A percentile compares a stretch with the other conserved stretches of the same genome.
Evolutionary conservation across 345 rosid species (phyloP).

Genomic region (Boechera retrofracta): DNA sequence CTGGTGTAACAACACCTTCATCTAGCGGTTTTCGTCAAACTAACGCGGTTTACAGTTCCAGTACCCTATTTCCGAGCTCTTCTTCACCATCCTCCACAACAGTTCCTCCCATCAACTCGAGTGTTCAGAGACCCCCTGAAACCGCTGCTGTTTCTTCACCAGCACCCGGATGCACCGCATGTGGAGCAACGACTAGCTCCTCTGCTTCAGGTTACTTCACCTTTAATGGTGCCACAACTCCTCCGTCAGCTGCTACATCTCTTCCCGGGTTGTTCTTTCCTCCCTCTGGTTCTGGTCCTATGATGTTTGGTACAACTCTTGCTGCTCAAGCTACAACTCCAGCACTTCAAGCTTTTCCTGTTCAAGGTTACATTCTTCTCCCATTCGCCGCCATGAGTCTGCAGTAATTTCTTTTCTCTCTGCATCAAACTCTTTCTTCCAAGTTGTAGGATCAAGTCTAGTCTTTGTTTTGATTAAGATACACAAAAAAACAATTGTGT

Average conservation of each 20-base stretch:
- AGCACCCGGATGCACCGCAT: conserved; percentile 31
- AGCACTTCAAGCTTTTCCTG: conserved; percentile 12
- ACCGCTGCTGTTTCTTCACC: conserved; percentile 10
- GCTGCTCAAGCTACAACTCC: conserved; percentile 21
- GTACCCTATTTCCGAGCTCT: neutral
- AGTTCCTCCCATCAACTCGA: neutral
- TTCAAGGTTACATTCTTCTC: neutral
- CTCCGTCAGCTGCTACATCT: conserved; percentile 25
- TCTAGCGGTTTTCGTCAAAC: no score
- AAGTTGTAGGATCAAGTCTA: conserved; percentile 1
- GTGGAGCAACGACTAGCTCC: conserved; percentile 38
- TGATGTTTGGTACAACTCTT: conserved; percentile 5
- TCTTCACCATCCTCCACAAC: neutral
- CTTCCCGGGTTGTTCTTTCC: conserved; percentile 7
- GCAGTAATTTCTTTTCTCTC: conserved; percentile 19
- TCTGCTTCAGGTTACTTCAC: conserved; percentile 13
- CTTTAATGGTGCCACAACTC: conserved; percentile 6
- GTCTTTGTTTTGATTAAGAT: conserved; percentile 11
- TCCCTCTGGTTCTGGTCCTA: conserved; percentile 5
- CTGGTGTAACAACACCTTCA: neutral
- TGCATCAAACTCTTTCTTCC: conserved; percentile 11
- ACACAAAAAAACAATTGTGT: neutral
- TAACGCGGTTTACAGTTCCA: no score
- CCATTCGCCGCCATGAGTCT: conserved; percentile 23
- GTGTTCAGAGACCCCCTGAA: conserved; percentile 24